Evolutionary conservation across 176 grass and related monocot genomes (phyloP), one percentile per base, ranked within the genome.

Genomic region (Musa troglodytarum): DNA sequence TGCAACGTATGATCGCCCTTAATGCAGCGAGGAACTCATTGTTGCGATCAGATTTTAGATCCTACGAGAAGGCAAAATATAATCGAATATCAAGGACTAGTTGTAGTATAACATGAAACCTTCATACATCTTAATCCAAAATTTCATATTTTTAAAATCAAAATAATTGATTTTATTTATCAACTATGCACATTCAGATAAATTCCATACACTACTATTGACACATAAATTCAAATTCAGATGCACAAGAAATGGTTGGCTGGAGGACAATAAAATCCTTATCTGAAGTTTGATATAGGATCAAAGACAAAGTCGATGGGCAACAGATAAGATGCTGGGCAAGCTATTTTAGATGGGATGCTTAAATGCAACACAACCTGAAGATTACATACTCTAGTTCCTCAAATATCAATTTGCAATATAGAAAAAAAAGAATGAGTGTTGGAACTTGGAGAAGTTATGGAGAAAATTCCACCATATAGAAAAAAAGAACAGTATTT

Each of bases 1-100:
- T 87, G 61, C 95, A 99, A 9, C 84, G 78, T 19, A 99, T 87
- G 79, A 86, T 80, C 10, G 84, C 86, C 74, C 88, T 85, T 28
- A 99, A 73, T 25, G 88, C 76, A 10, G 66, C 62, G 16, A 92
- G 95, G 65, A 84, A 94, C 62, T 99, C 90, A 59, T 99, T 86
- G 64, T 99, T 87, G 29, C 86, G 88, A 52, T 99, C 88, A 49
- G 81, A 79, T 76, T 94, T 91, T 67, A 99, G n/a, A 71, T 99
- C 87, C 90, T 94, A 53, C 54, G 3, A 23, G 63, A 77, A 20
- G 21, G 17, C 68, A 52, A 52, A 21, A 50, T 20, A 2, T 49
- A 70, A 43, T 11, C 28, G 52, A 43, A 43, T 3, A 26, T 13
- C 11, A 11, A 26, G 0, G 29, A 26, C 28, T 1, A 63, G n/a